Conservation (phyloP, 495 filamentous ascomycete genomes). For the Podospora anserina region DNA sequence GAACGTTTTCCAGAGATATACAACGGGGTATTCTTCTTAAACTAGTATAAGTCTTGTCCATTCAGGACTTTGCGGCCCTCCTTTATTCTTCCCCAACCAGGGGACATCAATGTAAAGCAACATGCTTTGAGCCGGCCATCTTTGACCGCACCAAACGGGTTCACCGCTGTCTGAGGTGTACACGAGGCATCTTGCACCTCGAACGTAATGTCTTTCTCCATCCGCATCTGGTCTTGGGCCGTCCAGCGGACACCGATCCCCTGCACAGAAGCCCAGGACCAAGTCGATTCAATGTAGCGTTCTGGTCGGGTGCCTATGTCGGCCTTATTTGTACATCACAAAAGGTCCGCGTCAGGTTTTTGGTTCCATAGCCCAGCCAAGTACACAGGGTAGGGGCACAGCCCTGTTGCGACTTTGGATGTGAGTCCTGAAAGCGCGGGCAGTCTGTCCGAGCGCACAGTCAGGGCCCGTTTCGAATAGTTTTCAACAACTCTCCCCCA, state of each 20-base stretch:
- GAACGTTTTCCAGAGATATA: neutral
- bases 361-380: neutral
- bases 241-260: neutral
- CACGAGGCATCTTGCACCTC: neutral
- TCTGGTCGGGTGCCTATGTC: neutral
- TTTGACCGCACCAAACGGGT: neutral
- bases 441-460: neutral
- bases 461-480: neutral
- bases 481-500: neutral
- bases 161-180: neutral
- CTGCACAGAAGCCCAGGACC: neutral
- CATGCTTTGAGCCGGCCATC: neutral
- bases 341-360: neutral
- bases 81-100: neutral
- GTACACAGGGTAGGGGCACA: neutral
- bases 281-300: neutral
- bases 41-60: neutral
- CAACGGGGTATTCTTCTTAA: neutral
- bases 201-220: neutral
- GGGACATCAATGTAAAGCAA: neutral
- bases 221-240: no score
- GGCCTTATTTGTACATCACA: neutral
- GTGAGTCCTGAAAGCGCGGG: neutral
- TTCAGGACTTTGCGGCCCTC: neutral
- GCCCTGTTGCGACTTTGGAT: neutral